Conservation (phyloP, 169 alveolate species). For the Neospora caninum region DNA sequence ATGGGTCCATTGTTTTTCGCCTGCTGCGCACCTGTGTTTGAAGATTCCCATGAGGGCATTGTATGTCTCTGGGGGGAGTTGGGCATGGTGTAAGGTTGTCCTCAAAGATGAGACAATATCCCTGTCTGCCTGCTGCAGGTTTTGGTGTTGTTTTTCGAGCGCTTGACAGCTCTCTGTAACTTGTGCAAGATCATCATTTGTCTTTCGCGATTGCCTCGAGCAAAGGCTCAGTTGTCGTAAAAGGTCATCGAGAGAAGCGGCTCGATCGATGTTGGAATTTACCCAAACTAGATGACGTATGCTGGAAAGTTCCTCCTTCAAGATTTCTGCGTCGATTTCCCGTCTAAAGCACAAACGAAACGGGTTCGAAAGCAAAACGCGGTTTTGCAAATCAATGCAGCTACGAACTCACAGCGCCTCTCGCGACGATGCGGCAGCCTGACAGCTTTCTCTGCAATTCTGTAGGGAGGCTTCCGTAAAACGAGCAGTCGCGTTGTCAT, state of each 20-base stretch:
- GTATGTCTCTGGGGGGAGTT: background rate
- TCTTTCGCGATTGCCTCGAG: background rate
- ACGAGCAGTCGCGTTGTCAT: too few species aligned
- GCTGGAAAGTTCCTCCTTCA: slow-evolving; percentile 15
- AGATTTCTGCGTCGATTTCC: background rate
- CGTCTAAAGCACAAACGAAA: background rate
- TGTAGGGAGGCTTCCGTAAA: too few species aligned
- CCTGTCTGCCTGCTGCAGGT: background rate
- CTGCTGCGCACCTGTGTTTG: background rate
- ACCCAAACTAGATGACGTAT: background rate
- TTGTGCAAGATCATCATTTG: background rate
- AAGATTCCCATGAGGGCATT: background rate
- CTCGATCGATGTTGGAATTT: background rate
- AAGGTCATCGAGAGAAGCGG: background rate
- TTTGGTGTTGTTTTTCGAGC: background rate
- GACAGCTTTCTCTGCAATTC: too few species aligned
- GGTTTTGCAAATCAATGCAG: too few species aligned
- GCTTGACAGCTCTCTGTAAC: background rate
- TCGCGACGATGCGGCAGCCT: too few species aligned
- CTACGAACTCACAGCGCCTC: too few species aligned
- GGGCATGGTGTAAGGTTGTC: background rate
- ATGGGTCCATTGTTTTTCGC: too few species aligned
- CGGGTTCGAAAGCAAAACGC: too few species aligned
- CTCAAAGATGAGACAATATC: background rate
- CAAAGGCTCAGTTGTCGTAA: background rate